Evolutionary conservation across 345 rosid genomes (phyloP).

Genomic region (Eucalyptus curtisii): DNA sequence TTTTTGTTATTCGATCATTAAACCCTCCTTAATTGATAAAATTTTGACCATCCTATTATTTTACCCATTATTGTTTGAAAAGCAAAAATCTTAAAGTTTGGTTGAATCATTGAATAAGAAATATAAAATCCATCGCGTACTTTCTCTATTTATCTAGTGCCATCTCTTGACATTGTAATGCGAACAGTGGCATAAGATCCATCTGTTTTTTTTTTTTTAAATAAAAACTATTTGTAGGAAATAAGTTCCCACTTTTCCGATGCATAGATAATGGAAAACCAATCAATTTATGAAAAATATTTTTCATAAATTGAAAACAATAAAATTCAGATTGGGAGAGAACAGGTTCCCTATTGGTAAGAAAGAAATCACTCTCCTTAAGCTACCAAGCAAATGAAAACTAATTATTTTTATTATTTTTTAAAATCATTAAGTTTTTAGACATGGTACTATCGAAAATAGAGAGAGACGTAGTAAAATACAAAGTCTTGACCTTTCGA

Average conservation of each 20-base stretch:
- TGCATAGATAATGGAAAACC: no score
- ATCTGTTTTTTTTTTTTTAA: no score
- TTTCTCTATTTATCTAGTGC: not conserved
- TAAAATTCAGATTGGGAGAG: accelerated
- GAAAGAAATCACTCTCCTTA: no score
- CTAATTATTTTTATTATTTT: no score
- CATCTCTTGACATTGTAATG: no score
- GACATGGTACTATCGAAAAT: not conserved
- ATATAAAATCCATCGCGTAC: not conserved
- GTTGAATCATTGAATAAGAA: not conserved
- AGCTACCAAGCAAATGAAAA: no score
- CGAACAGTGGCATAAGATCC: not conserved
- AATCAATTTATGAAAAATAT: accelerated
- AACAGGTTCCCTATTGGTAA: accelerated
- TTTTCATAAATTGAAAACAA: no score
- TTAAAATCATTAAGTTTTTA: no score
- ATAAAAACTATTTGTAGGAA: no score
- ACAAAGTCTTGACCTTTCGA: not conserved
- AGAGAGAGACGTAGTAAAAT: not conserved
- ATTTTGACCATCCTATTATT: not conserved
- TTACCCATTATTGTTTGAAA: not conserved
- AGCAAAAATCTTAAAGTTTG: not conserved
- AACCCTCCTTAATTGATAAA: not conserved
- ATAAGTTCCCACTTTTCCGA: no score
- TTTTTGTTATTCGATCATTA: not conserved